Conservation (phyloP, 2,329 filamentous ascomycete genomes). For the Stachybotrys elegans region DNA sequence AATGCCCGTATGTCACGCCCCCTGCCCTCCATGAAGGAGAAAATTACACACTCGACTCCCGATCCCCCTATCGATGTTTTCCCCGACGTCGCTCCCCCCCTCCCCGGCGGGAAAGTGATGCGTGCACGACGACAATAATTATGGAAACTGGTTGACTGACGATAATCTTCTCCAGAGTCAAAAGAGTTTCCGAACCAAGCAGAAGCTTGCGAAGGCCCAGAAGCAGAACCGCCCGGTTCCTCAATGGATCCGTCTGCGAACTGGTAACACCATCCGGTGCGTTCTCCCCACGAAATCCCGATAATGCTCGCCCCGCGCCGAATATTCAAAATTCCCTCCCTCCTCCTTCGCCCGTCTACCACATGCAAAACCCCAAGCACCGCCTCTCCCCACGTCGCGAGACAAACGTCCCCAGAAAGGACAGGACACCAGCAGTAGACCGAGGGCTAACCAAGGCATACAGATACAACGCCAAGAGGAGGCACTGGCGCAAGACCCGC, state of each 20-base stretch:
- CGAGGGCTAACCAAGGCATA: slow-evolving; percentile 14
- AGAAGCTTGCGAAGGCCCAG: slow-evolving; percentile 99
- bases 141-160: slow-evolving; percentile 15
- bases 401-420: too few species aligned
- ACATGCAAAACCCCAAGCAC: background rate
- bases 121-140: background rate
- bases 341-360: background rate
- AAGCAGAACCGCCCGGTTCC: slow-evolving; percentile 99
- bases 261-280: slow-evolving; percentile 99
- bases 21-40: background rate
- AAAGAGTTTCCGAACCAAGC: slow-evolving; percentile 99
- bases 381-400: too few species aligned
- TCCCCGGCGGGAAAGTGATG: background rate
- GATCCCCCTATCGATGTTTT: background rate
- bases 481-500: slow-evolving; percentile 99
- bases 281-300: slow-evolving; percentile 26
- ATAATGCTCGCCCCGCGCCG: slow-evolving; percentile 1
- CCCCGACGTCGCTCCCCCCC: background rate
- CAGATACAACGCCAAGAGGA: slow-evolving; percentile 99
- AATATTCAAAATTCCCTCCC: background rate
- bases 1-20: slow-evolving; percentile 33
- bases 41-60: slow-evolving; percentile 5
- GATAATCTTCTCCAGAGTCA: slow-evolving; percentile 64
- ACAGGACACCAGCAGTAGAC: too few species aligned
- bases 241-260: slow-evolving; percentile 98